Base-by-base conservation (phyloP, 306 rosid species). In the Quercus mongolica region DNA sequence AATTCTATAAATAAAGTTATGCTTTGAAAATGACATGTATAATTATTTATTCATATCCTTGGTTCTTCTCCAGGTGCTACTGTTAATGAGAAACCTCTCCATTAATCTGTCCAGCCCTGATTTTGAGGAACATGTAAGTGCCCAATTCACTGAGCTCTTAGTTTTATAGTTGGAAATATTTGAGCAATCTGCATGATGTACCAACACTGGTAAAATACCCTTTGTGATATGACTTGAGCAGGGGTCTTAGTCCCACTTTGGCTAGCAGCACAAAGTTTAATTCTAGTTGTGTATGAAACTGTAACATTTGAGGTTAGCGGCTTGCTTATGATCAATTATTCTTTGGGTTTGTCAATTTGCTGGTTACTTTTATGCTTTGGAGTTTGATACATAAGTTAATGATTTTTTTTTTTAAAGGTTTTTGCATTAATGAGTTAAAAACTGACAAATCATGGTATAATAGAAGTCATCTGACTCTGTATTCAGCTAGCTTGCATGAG, bases 51-150 rank as follows among this genome's bases (percentile, higher is more conserved):
- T 69, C 33, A 30, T 76, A 33, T 31, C 55, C 74, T 64, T 82
- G 44, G 56, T 72, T 80, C 30, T 57, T 69, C 20, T 85, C 10
- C 79, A 96, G 99, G 99, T 96, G 77, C 87, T 96, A 67, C 78
- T 96, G 76, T 86, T 96, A 92, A 93, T 93, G 98, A 90, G 99
- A 86, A 93, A 96, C 81, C 84, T 96, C 69, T 90, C 99, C 69
- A 89, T 91, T 86, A 96, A 96, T 86, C 87, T 96, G 81, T 73
- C 86, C 18, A 90, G 96, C 83, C 99, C 98, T 1, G 97, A 90
- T 62, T 96, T 96, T 59, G 97, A 93, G 88, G 93, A 93, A 81
- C 98, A 93, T 74, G 99, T 96, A 85, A 89, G 97, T 87, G 62
- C 84, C 75, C 62, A 4, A 76, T 57, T 23, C 72, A 74, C 67